A percentile compares a stretch with the other conserved stretches of the same genome.
Conservation (phyloP, 257 asterid genomes). For the Solanum virginianum region DNA sequence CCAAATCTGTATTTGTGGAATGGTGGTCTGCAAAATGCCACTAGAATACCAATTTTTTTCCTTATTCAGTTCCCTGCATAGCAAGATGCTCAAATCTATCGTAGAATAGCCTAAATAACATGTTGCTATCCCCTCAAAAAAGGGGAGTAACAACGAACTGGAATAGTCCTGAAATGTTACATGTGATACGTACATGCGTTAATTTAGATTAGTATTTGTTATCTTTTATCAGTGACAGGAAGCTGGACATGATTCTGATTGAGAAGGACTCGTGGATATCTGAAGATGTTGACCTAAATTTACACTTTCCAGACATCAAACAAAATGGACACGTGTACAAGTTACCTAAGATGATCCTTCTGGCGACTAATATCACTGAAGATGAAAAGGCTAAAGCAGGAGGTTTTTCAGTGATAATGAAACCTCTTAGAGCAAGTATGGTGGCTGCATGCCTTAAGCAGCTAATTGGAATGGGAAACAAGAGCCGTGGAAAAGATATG, state of each 20-base stretch:
- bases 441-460: conserved; percentile 80
- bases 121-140: background rate
- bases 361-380: conserved; percentile 66
- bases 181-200: background rate
- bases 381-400: conserved; percentile 56
- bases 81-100: background rate
- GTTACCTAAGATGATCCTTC: conserved; percentile 70
- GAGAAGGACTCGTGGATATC: conserved; percentile 81
- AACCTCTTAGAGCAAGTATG: conserved; percentile 84
- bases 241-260: conserved; percentile 58
- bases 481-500: conserved; percentile 25
- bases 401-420: conserved; percentile 75
- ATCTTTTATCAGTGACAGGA: conserved; percentile 33
- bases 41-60: background rate
- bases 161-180: background rate
- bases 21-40: background rate
- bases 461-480: conserved; percentile 45
- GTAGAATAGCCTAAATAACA: background rate
- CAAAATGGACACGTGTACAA: conserved; percentile 36
- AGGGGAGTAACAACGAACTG: background rate
- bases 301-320: conserved; percentile 25
- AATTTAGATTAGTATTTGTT: background rate
- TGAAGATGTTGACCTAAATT: conserved; percentile 27
- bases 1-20: background rate
- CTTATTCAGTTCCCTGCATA: background rate